phyloP scores from a whole-genome alignment of 768 basidiomycete genomes.

The Kwoniella shandongensis region DNA sequence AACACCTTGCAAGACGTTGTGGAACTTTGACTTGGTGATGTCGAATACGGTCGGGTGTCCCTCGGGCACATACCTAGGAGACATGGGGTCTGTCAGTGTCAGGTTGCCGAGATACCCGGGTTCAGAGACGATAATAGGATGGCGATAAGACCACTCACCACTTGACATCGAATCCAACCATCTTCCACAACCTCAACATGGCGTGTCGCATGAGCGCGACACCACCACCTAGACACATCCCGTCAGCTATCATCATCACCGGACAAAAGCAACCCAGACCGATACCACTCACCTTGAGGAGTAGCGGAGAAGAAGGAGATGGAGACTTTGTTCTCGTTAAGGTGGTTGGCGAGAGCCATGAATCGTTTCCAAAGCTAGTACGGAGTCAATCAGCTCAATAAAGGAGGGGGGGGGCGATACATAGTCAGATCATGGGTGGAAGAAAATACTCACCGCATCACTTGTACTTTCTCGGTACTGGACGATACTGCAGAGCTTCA shows the following conservation, averaged over 20 bases:
- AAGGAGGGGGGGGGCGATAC: too few relatives aligned
- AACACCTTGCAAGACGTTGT: conserved; percentile 75
- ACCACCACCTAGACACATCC: conserved; percentile 62
- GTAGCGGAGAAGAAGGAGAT: conserved; percentile 94
- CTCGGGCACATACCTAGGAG: conserved; percentile 66
- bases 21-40: conserved; percentile 62
- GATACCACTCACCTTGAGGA: conserved; percentile 75
- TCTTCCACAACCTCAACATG: conserved; percentile 73
- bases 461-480: conserved; percentile 69
- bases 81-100: background rate
- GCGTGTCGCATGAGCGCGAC: conserved; percentile 98
- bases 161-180: conserved; percentile 44
- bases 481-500: conserved; percentile 73
- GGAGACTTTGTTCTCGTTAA: conserved; percentile 80
- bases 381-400: background rate
- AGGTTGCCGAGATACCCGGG: background rate
- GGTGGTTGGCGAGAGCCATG: conserved; percentile 74
- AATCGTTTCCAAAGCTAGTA: conserved; percentile 68
- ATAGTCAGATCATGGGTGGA: conserved; percentile 5
- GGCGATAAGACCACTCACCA: conserved; percentile 24
- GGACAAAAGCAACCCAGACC: background rate
- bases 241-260: background rate
- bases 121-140: background rate
- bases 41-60: conserved; percentile 81
- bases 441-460: conserved; percentile 58